Evolutionary conservation across 208 protist genomes (phyloP), one percentile per base, ranked within the genome.

Genomic region (Angomonas ambiguus): DNA sequence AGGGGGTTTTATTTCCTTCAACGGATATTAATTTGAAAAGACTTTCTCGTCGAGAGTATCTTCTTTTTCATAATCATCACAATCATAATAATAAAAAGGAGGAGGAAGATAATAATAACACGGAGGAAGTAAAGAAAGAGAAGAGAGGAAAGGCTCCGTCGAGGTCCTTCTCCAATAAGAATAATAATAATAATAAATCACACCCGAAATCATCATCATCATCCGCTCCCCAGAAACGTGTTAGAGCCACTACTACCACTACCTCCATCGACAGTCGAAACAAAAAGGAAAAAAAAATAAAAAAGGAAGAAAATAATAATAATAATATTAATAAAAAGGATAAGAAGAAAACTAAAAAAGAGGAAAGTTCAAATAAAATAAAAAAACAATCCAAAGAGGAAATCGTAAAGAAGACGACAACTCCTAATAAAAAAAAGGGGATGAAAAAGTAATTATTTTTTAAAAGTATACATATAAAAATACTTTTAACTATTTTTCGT

Each of bases 1-100:
- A 45, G 16, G 38, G 38, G 11, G 38, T 16, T 8, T 8, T 45
- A 8, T 45, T 45, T n/a, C 38, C 38, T 8, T 16, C 38, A n/a
- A n/a, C 38, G 38, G 38, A 45, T n/a, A 45, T n/a, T 45, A 45
- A 45, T 45, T n/a, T 45, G 11, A 45, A 16, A 45, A 8, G 38
- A 45, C 38, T 45, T 16, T 25, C 69, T 70, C 1, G 28, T 66
- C 67, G 55, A 65, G 22, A 45, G 16, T 16, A 45, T n/a, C 8
- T 45, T 45, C 16, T 45, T n/a, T 45, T 45, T 45, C 38, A 45
- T 45, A 45, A 45, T 45, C n/a, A n/a, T n/a, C n/a, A n/a, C n/a
- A 45, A 45, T 45, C 8, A 45, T 45, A 45, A 45, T 45, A 45
- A 45, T 45, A 45, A 45, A n/a, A 45, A 45, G 8, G 38, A 45